Evolutionary conservation across 2,329 filamentous ascomycete species (phyloP).

Genomic region (Fusarium brevicatenulatum): DNA sequence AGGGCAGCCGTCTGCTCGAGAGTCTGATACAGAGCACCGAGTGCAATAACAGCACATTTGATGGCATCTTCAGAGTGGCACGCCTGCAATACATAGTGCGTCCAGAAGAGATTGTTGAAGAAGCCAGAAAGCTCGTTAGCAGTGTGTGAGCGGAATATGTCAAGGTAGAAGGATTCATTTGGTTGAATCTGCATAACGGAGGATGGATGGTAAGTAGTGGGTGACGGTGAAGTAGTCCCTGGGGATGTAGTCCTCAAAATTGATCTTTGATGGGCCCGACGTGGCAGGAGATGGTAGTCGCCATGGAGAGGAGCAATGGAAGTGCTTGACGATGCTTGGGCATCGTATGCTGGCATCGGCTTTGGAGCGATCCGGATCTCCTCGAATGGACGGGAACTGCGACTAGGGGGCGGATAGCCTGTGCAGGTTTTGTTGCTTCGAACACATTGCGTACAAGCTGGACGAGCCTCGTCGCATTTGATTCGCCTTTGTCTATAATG

Average conservation of each 20-base stretch:
- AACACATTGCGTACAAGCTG: constrained; percentile 68
- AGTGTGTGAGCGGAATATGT: constrained; percentile 69
- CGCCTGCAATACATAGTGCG: constrained; percentile 68
- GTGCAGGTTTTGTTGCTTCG: constrained; percentile 67
- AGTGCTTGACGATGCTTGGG: constrained; percentile 26
- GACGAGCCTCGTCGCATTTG: constrained; percentile 73
- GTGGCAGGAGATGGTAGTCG: constrained; percentile 47
- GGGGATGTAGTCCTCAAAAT: constrained; percentile 32
- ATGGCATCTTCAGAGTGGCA: constrained; percentile 71
- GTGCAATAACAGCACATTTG: constrained; percentile 71
- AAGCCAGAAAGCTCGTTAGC: constrained; percentile 72
- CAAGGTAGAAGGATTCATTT: constrained; percentile 68
- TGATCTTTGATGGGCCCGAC: constrained; percentile 42
- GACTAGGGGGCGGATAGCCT: constrained; percentile 69
- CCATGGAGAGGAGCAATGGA: constrained; percentile 30
- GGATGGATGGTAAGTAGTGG: constrained; percentile 56
- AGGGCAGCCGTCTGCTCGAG: constrained; percentile 67
- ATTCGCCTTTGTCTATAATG: constrained; percentile 65
- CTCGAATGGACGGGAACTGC: constrained; percentile 57
- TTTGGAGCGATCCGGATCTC: constrained; percentile 63
- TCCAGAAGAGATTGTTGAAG: constrained; percentile 75
- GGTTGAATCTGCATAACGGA: constrained; percentile 58
- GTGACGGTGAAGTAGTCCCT: constrained; percentile 42
- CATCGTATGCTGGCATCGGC: constrained; percentile 47
- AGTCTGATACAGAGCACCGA: constrained; percentile 74